phyloP scores from a whole-genome alignment of 495 filamentous ascomycete species.

The Aspergillus funiculosus region DNA sequence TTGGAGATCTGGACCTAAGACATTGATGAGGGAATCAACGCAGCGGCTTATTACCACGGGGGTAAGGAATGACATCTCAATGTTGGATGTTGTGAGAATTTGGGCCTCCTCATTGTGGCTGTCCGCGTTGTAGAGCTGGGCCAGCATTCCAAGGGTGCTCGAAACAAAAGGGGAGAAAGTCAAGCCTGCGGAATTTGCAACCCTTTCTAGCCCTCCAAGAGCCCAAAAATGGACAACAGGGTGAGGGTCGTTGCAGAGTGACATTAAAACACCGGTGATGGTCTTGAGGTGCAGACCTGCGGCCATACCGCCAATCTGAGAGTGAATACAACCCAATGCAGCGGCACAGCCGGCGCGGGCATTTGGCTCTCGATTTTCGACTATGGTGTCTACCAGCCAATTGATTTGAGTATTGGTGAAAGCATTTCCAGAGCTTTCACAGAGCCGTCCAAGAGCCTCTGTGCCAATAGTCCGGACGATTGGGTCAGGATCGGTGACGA shows the following conservation, averaged over 20 bases:
- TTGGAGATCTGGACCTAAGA: conserved; percentile 90
- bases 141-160: conserved; percentile 85
- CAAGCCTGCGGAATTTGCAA: conserved; percentile 87
- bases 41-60: conserved; percentile 77
- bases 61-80: conserved; percentile 76
- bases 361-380: conserved; percentile 86
- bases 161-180: conserved; percentile 87
- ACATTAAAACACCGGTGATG: conserved; percentile 92
- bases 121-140: conserved; percentile 85
- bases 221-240: conserved; percentile 96
- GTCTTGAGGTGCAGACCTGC: conserved; percentile 96
- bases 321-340: conserved; percentile 88
- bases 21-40: conserved; percentile 93
- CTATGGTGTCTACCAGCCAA: conserved; percentile 86
- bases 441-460: conserved; percentile 83
- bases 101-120: conserved; percentile 82
- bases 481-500: conserved; percentile 75
- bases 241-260: conserved; percentile 91
- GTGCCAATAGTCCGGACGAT: conserved; percentile 81
- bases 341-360: conserved; percentile 90
- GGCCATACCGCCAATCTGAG: conserved; percentile 95
- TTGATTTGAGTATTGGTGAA: conserved; percentile 89
- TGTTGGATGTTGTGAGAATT: conserved; percentile 74
- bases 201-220: conserved; percentile 77
- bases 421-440: conserved; percentile 77